These are phyloP conservation scores for Auricularia sp. DNA, from an alignment of 768 basidiomycete genomes.

Conservation along the genomic window DNA sequence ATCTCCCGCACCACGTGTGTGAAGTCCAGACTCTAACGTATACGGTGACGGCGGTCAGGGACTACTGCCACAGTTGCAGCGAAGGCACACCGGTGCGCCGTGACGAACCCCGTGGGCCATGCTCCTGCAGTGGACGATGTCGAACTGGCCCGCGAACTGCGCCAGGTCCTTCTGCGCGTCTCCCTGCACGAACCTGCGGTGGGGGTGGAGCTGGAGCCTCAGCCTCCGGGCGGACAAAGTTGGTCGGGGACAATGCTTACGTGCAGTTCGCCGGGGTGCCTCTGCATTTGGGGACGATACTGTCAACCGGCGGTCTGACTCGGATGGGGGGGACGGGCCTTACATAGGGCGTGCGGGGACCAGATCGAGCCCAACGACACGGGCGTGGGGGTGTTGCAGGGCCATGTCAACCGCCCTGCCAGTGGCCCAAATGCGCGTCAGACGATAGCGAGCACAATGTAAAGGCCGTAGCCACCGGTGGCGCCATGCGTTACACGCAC, in stretches of 20 bases:
- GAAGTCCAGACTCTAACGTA: neutral
- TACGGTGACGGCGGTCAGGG: slow-evolving; percentile 6
- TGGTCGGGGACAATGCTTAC: neutral
- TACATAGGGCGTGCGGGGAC: slow-evolving; percentile 11
- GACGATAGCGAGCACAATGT: neutral
- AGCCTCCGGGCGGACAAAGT: neutral
- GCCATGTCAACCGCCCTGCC: slow-evolving; percentile 21
- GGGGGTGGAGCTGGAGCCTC: neutral
- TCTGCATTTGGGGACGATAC: neutral
- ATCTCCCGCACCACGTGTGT: slow-evolving; percentile 10
- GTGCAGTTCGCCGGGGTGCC: neutral
- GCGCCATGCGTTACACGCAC: slow-evolving; percentile 8
- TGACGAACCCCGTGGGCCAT: slow-evolving; percentile 17
- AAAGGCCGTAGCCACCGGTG: neutral
- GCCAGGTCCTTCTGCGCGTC: slow-evolving; percentile 16
- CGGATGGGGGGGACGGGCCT: neutral
- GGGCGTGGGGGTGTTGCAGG: slow-evolving; percentile 12
- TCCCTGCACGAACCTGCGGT: slow-evolving; percentile 16
- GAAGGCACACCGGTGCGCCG: neutral
- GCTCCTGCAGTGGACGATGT: slow-evolving; percentile 20
- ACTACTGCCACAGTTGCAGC: neutral
- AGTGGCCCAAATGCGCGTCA: neutral
- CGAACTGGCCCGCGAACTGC: slow-evolving; percentile 12
- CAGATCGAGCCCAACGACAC: slow-evolving; percentile 20
- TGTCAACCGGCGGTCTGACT: neutral